Percentiles rank a stretch among this genome's conserved stretches.
phyloP scores from a whole-genome alignment of 495 filamentous ascomycete genomes.

The Aspergillus biplanus region DNA sequence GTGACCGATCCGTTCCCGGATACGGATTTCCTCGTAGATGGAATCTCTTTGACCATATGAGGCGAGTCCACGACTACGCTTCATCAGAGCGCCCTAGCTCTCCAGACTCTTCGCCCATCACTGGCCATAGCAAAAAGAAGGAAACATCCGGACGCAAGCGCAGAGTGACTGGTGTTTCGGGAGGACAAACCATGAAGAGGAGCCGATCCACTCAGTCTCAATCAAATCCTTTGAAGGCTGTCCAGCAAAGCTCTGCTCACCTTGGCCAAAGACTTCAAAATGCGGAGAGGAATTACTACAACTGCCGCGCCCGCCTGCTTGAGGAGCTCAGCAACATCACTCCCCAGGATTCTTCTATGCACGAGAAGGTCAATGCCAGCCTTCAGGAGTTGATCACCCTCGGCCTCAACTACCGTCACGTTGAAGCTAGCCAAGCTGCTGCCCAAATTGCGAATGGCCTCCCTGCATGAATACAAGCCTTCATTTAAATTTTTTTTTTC shows the following conservation, averaged over 20 bases:
- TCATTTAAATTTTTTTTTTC: constrained; percentile 13
- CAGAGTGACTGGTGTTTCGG: constrained; percentile 41
- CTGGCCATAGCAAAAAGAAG: constrained; percentile 43
- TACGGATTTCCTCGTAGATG: constrained; percentile 91
- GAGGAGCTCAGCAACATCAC: constrained; percentile 46
- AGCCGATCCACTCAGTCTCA: constrained; percentile 51
- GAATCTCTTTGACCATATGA: constrained; percentile 95
- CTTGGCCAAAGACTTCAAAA: constrained; percentile 49
- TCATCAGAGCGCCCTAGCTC: constrained; percentile 50
- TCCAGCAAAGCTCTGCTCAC: constrained; percentile 38
- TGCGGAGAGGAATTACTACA: constrained; percentile 49
- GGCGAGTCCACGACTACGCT: constrained; percentile 83
- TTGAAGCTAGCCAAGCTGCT: constrained; percentile 50
- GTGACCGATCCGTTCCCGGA: constrained; percentile 75
- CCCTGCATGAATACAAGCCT: constrained; percentile 36
- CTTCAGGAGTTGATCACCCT: constrained; percentile 53
- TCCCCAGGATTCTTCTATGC: constrained; percentile 47
- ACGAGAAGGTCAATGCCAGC: constrained; percentile 54
- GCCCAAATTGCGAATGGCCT: constrained; percentile 41
- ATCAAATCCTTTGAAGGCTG: constrained; percentile 38
- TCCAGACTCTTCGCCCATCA: constrained; percentile 43
- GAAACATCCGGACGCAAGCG: constrained; percentile 46
- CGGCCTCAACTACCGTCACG: constrained; percentile 49
- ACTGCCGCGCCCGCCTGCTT: constrained; percentile 47
- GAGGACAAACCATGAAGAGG: constrained; percentile 50